These are phyloP conservation scores for Termitomyces sp. DNA, from an alignment of 1,284 basidiomycete species.

Conservation along the genomic window DNA sequence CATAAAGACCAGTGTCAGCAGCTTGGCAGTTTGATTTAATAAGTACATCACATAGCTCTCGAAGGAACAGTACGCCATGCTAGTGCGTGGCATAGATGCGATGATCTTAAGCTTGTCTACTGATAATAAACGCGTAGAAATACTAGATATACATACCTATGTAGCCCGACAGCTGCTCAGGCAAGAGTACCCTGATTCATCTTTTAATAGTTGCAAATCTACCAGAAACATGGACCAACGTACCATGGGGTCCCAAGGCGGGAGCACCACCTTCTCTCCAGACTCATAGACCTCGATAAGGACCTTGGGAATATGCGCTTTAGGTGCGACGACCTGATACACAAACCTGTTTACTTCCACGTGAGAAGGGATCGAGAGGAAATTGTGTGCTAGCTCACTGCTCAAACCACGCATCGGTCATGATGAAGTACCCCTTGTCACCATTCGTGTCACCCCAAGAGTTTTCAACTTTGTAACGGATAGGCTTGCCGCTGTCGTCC, in stretches of 20 bases:
- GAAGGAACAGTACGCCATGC: too few relatives aligned
- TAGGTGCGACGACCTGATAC: conserved; percentile 86
- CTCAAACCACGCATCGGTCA: conserved; percentile 90
- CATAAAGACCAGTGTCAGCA: too few relatives aligned
- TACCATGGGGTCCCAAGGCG: conserved; percentile 92
- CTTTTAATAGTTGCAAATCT: background rate
- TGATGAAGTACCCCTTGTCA: conserved; percentile 88
- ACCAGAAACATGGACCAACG: conserved; percentile 18
- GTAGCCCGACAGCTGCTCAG: conserved; percentile 1
- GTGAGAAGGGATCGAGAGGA: background rate
- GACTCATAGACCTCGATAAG: conserved; percentile 78
- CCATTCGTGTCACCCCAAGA: conserved; percentile 84
- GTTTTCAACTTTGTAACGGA: conserved; percentile 94
- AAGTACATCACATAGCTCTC: too few relatives aligned
- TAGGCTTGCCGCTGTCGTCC: conserved; percentile 67
- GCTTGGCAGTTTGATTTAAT: too few relatives aligned
- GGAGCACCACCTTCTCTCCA: conserved; percentile 59
- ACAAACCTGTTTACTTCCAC: conserved; percentile 50
- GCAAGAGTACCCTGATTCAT: conserved; percentile 10
- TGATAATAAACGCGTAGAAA: background rate
- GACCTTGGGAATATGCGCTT: conserved; percentile 71
- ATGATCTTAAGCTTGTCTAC: background rate
- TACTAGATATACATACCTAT: background rate
- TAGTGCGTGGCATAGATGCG: background rate
- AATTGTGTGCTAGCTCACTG: conserved; percentile 49